Evolutionary conservation across 2,329 filamentous ascomycete species (phyloP), one percentile per base, ranked within the genome.

Genomic region (Talaromyces sp.): DNA sequence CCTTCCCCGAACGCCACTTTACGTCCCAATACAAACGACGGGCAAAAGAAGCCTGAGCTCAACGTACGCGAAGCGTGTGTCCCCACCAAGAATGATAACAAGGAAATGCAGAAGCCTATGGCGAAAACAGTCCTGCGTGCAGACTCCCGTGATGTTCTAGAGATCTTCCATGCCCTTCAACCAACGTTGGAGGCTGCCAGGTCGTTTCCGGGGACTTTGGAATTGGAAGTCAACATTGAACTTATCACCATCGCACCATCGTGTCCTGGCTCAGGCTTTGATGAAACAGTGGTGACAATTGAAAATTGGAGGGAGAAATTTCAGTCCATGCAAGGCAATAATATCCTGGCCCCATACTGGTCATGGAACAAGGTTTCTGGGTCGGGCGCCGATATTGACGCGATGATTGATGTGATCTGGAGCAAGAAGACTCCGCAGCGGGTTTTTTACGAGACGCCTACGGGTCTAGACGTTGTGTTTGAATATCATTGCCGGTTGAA

Each of bases 401-500:
- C 73, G 56, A 68, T 78, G 6, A 66, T 80, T 9, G 70, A 73
- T 62, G 54, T 77, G 39, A 72, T 72, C 42, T 69, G 67, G 11
- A 65, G 66, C 11, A 66, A 68, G 44, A 61, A 64, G 61, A 61
- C 63, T 3, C 66, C 66, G 12, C 57, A 21, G 28, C 66, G 64
- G 0, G 50, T 76, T 0, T 78, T 78, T 44, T 68, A 73, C 18
- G 59, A 68, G 14, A 61, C 67, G 0, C 67, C 69, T 33, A 67
- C 55, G 3, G 66, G 70, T 18, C 67, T 66, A 37, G 62, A 61
- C 8, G 63, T 78, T 5, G 66, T 58, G 5, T 79, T 78, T 52
- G 77, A 80, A 54, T 79, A 76, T 37, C 72, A 77, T 35, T 80
- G 77, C 58, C 69, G 69, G 21, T 72, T 69, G 7, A 71, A 69